phyloP scores from a whole-genome alignment of 2,329 filamentous ascomycete genomes.

The Elsinoe ampelina region DNA sequence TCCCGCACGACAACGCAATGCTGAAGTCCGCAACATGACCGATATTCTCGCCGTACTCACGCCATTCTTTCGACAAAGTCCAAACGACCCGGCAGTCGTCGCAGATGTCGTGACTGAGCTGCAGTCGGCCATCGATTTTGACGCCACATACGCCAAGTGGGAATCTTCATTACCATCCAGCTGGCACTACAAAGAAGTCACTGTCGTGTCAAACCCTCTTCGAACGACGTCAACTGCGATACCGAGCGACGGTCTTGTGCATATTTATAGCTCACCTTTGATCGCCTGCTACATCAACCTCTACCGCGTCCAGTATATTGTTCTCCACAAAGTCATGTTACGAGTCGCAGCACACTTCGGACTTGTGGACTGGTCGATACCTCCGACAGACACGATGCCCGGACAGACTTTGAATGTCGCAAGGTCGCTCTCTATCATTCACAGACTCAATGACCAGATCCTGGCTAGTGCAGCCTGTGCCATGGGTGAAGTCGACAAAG shows the following conservation, averaged over 20 bases:
- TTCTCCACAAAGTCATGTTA: conserved; percentile 5
- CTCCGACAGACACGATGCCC: neutral
- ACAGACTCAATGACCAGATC: conserved; percentile 6
- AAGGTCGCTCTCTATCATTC: neutral
- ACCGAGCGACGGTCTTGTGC: conserved; percentile 5
- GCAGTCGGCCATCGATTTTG: conserved; percentile 1
- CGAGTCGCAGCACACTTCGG: conserved; percentile 4
- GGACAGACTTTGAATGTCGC: neutral
- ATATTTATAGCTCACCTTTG: conserved; percentile 7
- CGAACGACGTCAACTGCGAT: neutral
- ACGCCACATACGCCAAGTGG: conserved; percentile 9
- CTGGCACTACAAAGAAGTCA: conserved; percentile 2
- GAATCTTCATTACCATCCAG: neutral
- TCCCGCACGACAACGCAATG: conserved; percentile 8
- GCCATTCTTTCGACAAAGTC: neutral
- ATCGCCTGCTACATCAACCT: conserved; percentile 10
- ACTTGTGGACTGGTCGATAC: conserved; percentile 11
- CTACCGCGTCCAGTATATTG: conserved; percentile 10
- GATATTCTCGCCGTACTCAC: conserved; percentile 9
- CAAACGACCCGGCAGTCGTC: neutral
- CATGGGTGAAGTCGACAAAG: conserved; percentile 6
- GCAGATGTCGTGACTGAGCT: neutral
- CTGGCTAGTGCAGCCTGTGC: conserved; percentile 6
- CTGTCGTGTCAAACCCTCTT: neutral
- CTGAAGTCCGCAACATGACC: conserved; percentile 4